Conservation (phyloP, 169 alveolate species). For the Eimeria acervulina region DNA sequence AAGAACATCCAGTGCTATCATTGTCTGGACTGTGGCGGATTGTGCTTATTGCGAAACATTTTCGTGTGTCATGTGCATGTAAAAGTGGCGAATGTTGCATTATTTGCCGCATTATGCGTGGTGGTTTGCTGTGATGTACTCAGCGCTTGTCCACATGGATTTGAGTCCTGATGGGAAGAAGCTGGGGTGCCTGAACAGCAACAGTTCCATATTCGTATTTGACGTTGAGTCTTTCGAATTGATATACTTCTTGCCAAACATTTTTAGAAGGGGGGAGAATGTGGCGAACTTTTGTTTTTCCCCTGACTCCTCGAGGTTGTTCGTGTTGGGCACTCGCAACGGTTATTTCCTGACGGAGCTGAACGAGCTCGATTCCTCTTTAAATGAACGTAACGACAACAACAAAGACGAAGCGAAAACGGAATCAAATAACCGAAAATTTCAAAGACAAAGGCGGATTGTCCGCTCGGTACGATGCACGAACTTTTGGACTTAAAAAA, state of each 20-base stretch:
- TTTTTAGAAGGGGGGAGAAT: constrained; percentile 26
- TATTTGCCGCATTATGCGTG: not conserved
- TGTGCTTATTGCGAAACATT: not conserved
- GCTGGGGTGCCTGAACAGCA: constrained; percentile 72
- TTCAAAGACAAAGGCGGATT: not conserved
- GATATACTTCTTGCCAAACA: constrained; percentile 30
- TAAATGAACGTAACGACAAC: not conserved
- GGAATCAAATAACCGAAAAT: not conserved
- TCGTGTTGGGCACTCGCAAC: constrained; percentile 50
- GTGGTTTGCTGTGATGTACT: not conserved
- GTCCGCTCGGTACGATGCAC: constrained; percentile 31
- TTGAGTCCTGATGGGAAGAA: constrained; percentile 17
- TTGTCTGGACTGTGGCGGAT: not conserved
- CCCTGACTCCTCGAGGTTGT: constrained; percentile 34
- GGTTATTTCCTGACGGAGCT: constrained; percentile 4
- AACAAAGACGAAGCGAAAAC: not conserved
- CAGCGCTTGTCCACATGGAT: constrained; percentile 37
- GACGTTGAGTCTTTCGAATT: not conserved
- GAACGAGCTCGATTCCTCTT: not conserved
- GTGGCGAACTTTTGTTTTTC: constrained; percentile 56
- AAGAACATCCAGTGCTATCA: not conserved
- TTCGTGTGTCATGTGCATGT: not conserved
- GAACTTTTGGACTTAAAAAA: not conserved
- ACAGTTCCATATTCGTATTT: constrained; percentile 44
- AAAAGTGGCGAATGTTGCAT: not conserved